A percentile compares a stretch with the other conserved stretches of the same genome.
These are phyloP conservation scores for Tricholoma sp. DNA, from an alignment of 768 basidiomycete genomes.

Conservation along the genomic window DNA sequence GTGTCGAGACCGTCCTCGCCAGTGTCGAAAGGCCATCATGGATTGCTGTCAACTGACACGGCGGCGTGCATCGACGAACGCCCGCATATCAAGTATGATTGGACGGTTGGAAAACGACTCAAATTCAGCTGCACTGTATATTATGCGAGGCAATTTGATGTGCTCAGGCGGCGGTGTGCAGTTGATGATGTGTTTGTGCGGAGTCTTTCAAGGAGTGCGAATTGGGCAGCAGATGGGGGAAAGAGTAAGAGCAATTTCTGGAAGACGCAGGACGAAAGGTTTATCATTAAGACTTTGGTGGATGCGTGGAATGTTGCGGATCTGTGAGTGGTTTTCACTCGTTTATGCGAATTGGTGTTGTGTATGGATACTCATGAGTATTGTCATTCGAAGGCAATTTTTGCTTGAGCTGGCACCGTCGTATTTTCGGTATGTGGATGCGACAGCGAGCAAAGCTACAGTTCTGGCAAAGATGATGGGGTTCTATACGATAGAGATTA, in stretches of 20 bases:
- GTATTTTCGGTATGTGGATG: slow-evolving; percentile 76
- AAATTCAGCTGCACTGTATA: slow-evolving; percentile 81
- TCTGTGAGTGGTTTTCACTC: slow-evolving; percentile 43
- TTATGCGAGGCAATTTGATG: slow-evolving; percentile 78
- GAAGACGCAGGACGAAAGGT: slow-evolving; percentile 74
- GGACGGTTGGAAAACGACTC: slow-evolving; percentile 68
- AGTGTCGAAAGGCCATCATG: slow-evolving; percentile 40
- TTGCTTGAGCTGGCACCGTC: slow-evolving; percentile 72
- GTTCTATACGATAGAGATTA: slow-evolving; percentile 74
- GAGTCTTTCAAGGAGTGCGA: slow-evolving; percentile 54
- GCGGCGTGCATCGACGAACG: slow-evolving; percentile 51
- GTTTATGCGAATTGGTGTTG: not conserved
- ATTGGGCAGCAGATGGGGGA: slow-evolving; percentile 75
- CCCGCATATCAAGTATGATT: slow-evolving; percentile 82
- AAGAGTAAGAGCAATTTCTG: slow-evolving; percentile 81
- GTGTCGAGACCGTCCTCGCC: slow-evolving; percentile 27
- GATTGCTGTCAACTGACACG: slow-evolving; percentile 38
- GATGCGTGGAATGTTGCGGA: slow-evolving; percentile 87
- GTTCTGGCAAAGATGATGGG: slow-evolving; percentile 77
- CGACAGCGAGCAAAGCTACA: slow-evolving; percentile 60
- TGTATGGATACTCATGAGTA: not conserved
- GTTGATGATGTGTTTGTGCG: slow-evolving; percentile 55
- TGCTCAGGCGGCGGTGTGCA: slow-evolving; percentile 59
- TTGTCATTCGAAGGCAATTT: slow-evolving; percentile 50
- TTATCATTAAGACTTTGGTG: slow-evolving; percentile 82